These are phyloP conservation scores for Penicillium polonicum DNA, from an alignment of 2,329 filamentous ascomycete species.

Conservation along the genomic window DNA sequence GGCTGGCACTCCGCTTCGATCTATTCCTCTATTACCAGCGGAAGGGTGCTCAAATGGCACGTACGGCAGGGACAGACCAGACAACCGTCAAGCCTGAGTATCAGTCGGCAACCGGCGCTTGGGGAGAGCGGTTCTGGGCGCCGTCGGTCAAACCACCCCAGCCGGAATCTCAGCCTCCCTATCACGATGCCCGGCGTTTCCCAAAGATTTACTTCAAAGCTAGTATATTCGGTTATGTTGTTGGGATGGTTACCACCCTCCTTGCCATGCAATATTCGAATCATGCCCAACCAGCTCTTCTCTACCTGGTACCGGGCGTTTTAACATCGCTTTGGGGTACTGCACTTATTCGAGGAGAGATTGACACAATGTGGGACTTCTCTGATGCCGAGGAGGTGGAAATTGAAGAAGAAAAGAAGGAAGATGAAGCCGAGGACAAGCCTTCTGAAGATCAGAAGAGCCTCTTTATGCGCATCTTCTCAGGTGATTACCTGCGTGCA, in stretches of 20 bases:
- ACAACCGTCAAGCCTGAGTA: constrained; percentile 38
- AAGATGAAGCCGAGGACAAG: constrained; percentile 46
- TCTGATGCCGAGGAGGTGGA: constrained; percentile 62
- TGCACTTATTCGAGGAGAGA: constrained; percentile 67
- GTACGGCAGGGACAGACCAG: constrained; percentile 21
- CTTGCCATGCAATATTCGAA: constrained; percentile 73
- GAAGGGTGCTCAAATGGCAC: constrained; percentile 52
- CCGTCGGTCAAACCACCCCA: constrained; percentile 29
- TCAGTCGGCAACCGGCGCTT: constrained; percentile 64
- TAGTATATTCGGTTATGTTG: constrained; percentile 70
- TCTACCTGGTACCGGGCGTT: constrained; percentile 90
- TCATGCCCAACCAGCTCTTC: constrained; percentile 82
- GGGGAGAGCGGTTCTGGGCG: constrained; percentile 84
- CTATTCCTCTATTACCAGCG: constrained; percentile 77
- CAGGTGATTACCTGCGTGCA: constrained; percentile 18
- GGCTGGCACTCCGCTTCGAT: constrained; percentile 85
- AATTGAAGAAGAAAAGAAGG: constrained; percentile 31
- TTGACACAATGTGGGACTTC: constrained; percentile 75
- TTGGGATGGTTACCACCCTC: constrained; percentile 75
- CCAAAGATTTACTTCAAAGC: constrained; percentile 83
- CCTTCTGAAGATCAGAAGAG: constrained; percentile 11
- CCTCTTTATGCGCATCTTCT: constrained; percentile 32
- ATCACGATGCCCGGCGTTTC: constrained; percentile 55
- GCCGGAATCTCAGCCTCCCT: constrained; percentile 35
- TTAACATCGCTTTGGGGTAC: constrained; percentile 73